A percentile compares a stretch with the other conserved stretches of the same genome.
Conservation (phyloP, 805 yeast genomes). For the Yarrowia divulgata region DNA sequence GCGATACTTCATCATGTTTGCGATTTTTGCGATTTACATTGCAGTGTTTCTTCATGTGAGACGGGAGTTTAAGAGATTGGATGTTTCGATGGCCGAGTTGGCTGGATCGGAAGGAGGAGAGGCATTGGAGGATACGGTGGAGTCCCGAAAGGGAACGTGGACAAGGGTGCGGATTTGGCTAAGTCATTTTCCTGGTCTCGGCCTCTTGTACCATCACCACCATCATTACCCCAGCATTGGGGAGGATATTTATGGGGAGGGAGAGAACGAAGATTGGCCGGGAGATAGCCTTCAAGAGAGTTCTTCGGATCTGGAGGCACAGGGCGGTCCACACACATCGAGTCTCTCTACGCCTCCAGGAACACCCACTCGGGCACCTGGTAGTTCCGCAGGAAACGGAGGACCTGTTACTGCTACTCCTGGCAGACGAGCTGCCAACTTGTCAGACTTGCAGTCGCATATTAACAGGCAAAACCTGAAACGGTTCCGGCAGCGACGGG, state of each 20-base stretch:
- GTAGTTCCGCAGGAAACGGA: constrained; percentile 6
- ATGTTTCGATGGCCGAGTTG: constrained; percentile 48
- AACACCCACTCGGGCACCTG: neutral
- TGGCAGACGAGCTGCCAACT: constrained; percentile 41
- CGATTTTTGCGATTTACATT: constrained; percentile 69
- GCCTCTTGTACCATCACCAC: constrained; percentile 16
- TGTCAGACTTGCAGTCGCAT: constrained; percentile 38
- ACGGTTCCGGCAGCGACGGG: constrained; percentile 67
- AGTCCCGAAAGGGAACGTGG: constrained; percentile 12
- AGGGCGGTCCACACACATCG: neutral
- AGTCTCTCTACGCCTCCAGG: constrained; percentile 14
- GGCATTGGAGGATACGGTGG: neutral
- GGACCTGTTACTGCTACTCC: constrained; percentile 14
- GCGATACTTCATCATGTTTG: constrained; percentile 68
- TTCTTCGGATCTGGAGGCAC: constrained; percentile 9
- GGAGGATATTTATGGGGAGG: constrained; percentile 11
- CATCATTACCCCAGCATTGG: neutral
- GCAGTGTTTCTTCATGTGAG: constrained; percentile 75
- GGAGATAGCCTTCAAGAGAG: neutral
- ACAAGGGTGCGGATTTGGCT: constrained; percentile 17
- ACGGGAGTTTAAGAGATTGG: constrained; percentile 47
- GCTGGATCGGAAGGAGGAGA: constrained; percentile 34
- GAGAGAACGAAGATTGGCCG: constrained; percentile 8
- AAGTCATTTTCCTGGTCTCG: constrained; percentile 28
- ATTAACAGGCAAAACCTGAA: constrained; percentile 68